Evolutionary conservation across 257 asterid genomes (phyloP).

Genomic region (Solanum etuberosum): DNA sequence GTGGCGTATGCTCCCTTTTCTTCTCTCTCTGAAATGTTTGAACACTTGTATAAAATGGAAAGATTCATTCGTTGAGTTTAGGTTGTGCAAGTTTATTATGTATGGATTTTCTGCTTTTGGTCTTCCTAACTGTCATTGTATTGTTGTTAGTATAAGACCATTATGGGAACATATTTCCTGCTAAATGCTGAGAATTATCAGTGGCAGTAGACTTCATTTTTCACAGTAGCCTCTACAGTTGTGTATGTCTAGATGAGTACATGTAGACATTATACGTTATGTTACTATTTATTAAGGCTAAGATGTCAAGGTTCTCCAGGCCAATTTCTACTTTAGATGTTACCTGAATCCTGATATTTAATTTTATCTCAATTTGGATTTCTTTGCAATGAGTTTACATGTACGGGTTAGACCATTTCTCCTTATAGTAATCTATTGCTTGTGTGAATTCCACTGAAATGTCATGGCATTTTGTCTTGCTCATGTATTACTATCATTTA

Average conservation of each 20-base stretch:
- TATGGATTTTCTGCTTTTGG: neutral
- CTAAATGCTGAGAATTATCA: too few species aligned
- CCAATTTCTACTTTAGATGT: neutral
- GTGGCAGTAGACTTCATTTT: too few species aligned
- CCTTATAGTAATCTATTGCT: neutral
- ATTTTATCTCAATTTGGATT: too few species aligned
- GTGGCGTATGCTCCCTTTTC: neutral
- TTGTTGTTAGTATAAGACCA: neutral
- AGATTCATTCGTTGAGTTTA: neutral
- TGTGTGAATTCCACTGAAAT: neutral
- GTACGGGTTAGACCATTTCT: neutral
- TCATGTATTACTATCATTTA: neutral
- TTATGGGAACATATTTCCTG: too few species aligned
- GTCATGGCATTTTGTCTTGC: neutral
- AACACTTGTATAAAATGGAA: neutral
- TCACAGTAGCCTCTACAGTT: too few species aligned
- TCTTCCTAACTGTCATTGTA: neutral
- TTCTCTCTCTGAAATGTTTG: neutral
- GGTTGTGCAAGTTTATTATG: neutral
- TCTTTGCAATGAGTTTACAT: neutral
- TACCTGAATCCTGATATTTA: neutral
- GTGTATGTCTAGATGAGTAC: neutral
- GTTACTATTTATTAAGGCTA: too few species aligned
- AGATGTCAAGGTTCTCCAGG: neutral
- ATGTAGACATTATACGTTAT: neutral